Conservation (phyloP, 257 asterid genomes). For the Verbena officinalis region DNA sequence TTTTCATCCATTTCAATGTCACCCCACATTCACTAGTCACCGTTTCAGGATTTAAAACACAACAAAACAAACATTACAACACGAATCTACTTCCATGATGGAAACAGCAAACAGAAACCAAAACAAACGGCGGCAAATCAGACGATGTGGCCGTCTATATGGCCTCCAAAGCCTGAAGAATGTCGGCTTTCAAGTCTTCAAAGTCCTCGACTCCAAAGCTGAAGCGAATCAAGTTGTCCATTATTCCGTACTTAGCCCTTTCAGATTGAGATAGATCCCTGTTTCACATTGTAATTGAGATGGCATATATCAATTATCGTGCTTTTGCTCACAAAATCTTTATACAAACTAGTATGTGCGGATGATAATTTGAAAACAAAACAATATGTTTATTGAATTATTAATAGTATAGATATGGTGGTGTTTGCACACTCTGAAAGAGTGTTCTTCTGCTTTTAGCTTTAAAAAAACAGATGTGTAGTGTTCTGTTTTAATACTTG, state of each 20-base stretch:
- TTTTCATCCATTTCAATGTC: constrained; percentile 2
- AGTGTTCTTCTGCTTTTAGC: too few relatives aligned
- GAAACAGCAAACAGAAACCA: not conserved
- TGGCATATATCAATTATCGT: not conserved
- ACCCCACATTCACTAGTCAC: not conserved
- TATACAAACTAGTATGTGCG: too few relatives aligned
- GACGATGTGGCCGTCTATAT: constrained; percentile 36
- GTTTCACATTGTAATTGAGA: constrained; percentile 20
- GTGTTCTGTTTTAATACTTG: too few relatives aligned
- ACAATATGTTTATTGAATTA: too few relatives aligned
- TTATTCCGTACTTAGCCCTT: constrained; percentile 76
- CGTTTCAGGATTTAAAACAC: too few relatives aligned
- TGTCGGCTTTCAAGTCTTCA: constrained; percentile 78
- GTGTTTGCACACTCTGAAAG: too few relatives aligned
- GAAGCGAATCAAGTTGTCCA: constrained; percentile 92
- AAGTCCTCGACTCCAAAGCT: constrained; percentile 89
- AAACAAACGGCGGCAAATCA: constrained; percentile 24
- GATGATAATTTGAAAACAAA: too few relatives aligned
- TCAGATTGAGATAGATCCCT: constrained; percentile 87
- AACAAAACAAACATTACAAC: too few relatives aligned
- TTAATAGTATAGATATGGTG: too few relatives aligned
- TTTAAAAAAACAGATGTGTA: too few relatives aligned
- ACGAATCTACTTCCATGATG: not conserved
- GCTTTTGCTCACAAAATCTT: too few relatives aligned
- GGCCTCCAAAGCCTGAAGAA: constrained; percentile 84